A percentile compares a stretch with the other conserved stretches of the same genome.
Conservation (phyloP, 345 rosid genomes). For the Salix caprea region DNA sequence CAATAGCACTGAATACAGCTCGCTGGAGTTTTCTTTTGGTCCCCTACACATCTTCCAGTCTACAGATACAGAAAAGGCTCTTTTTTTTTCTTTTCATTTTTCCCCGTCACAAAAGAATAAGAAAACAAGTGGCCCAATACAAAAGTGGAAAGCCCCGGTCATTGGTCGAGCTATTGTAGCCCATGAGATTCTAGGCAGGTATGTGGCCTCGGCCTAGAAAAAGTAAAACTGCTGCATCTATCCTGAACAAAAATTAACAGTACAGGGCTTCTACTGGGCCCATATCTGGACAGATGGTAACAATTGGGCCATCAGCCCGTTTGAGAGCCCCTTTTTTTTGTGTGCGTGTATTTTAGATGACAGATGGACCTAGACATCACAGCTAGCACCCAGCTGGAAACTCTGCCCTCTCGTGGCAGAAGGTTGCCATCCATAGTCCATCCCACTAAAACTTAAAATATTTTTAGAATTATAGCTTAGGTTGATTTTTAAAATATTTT, state of each 20-base stretch:
- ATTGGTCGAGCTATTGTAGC: not conserved
- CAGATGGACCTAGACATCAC: not conserved
- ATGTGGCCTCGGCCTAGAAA: not conserved
- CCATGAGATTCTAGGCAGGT: not conserved
- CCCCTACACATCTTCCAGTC: not conserved
- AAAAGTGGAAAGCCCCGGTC: not conserved
- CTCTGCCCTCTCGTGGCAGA: not conserved
- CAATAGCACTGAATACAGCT: not conserved
- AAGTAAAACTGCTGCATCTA: not conserved
- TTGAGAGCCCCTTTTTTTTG: not conserved
- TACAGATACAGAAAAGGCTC: not conserved
- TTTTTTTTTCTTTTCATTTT: too few relatives aligned
- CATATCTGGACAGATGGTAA: not conserved
- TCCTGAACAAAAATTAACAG: not conserved
- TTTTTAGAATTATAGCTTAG: too few relatives aligned
- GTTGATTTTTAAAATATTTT: too few relatives aligned
- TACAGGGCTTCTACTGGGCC: not conserved
- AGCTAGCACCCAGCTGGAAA: not conserved
- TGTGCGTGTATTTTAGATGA: not conserved
- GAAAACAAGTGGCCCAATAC: not conserved
- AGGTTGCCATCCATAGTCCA: not conserved
- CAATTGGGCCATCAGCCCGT: not conserved
- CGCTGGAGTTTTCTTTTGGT: not conserved
- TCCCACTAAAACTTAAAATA: not conserved
- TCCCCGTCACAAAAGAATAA: not conserved